These are phyloP conservation scores for Amesomyces nigricolor DNA, from an alignment of 2,329 filamentous ascomycete species.

Conservation along the genomic window DNA sequence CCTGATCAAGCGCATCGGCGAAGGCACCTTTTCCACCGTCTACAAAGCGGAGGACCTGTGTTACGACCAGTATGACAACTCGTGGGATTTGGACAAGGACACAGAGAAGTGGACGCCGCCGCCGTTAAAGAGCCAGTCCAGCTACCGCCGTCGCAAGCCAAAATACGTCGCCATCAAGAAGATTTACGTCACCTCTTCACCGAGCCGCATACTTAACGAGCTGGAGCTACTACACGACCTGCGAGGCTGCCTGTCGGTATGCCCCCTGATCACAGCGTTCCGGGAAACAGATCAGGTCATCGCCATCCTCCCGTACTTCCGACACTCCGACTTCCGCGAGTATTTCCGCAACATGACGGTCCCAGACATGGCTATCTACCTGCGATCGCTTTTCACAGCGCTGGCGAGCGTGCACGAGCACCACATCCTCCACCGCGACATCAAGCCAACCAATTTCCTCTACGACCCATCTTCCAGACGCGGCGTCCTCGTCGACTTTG, in stretches of 20 bases:
- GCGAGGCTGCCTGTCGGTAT: slow-evolving; percentile 75
- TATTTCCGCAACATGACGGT: slow-evolving; percentile 91
- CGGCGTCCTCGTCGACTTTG: slow-evolving; percentile 96
- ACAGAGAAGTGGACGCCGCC: slow-evolving; percentile 64
- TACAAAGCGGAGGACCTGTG: slow-evolving; percentile 95
- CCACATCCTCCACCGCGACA: slow-evolving; percentile 86
- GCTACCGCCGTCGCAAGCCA: slow-evolving; percentile 41
- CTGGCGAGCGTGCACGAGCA: slow-evolving; percentile 76
- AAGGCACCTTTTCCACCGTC: slow-evolving; percentile 97
- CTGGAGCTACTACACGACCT: slow-evolving; percentile 88
- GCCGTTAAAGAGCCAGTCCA: slow-evolving; percentile 48
- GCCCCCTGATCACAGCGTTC: slow-evolving; percentile 95
- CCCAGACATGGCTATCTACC: slow-evolving; percentile 81
- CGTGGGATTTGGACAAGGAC: slow-evolving; percentile 73
- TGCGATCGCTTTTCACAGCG: slow-evolving; percentile 81
- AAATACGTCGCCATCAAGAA: slow-evolving; percentile 97
- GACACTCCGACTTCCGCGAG: slow-evolving; percentile 87
- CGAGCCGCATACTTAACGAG: slow-evolving; percentile 89
- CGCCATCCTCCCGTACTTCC: slow-evolving; percentile 90
- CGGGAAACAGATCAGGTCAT: slow-evolving; percentile 90
- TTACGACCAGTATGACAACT: slow-evolving; percentile 77
- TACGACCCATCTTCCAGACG: slow-evolving; percentile 76
- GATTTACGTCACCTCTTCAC: slow-evolving; percentile 97
- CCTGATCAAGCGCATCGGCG: slow-evolving; percentile 92
- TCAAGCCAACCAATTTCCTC: slow-evolving; percentile 96